phyloP scores from a whole-genome alignment of 2,329 filamentous ascomycete genomes.

The Fusarium keratoplasticum region DNA sequence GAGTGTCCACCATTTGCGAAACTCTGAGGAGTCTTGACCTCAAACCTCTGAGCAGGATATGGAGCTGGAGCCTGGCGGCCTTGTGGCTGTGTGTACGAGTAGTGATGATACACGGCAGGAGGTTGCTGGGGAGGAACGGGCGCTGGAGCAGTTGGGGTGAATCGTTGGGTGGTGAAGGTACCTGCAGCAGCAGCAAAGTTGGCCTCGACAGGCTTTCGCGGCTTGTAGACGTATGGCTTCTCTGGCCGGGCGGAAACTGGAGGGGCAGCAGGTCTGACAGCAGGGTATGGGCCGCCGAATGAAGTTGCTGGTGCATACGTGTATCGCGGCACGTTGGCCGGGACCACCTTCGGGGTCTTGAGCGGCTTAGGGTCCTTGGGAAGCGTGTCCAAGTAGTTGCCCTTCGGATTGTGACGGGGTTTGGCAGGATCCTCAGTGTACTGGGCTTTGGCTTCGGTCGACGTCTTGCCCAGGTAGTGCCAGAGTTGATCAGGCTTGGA shows the following conservation, averaged over 20 bases:
- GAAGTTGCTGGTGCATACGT: conserved; percentile 41
- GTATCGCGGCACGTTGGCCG: conserved; percentile 37
- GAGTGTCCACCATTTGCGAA: conserved; percentile 18
- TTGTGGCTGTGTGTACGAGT: conserved; percentile 18
- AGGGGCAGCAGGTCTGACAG: neutral
- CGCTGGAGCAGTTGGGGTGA: conserved; percentile 26
- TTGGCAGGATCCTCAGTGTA: conserved; percentile 82
- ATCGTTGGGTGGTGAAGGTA: conserved; percentile 43
- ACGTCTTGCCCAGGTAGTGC: conserved; percentile 87
- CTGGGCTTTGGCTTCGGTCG: conserved; percentile 90
- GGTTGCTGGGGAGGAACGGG: conserved; percentile 16
- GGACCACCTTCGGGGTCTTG: conserved; percentile 49
- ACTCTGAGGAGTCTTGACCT: conserved; percentile 29
- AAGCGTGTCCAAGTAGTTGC: conserved; percentile 79
- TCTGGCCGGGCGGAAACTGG: conserved; percentile 42
- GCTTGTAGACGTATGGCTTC: conserved; percentile 67
- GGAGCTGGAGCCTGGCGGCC: conserved; percentile 19
- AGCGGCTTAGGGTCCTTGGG: conserved; percentile 61
- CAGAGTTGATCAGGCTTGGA: conserved; percentile 81
- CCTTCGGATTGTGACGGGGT: conserved; percentile 73
- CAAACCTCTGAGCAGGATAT: conserved; percentile 42
- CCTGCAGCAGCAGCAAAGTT: conserved; percentile 33
- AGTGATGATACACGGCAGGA: conserved; percentile 23
- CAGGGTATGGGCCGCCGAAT: conserved; percentile 19
- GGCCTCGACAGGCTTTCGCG: conserved; percentile 51